A percentile compares a stretch with the other conserved stretches of the same genome.
phyloP scores from a whole-genome alignment of 768 basidiomycete species.

The Rhodocollybia butyracea region DNA sequence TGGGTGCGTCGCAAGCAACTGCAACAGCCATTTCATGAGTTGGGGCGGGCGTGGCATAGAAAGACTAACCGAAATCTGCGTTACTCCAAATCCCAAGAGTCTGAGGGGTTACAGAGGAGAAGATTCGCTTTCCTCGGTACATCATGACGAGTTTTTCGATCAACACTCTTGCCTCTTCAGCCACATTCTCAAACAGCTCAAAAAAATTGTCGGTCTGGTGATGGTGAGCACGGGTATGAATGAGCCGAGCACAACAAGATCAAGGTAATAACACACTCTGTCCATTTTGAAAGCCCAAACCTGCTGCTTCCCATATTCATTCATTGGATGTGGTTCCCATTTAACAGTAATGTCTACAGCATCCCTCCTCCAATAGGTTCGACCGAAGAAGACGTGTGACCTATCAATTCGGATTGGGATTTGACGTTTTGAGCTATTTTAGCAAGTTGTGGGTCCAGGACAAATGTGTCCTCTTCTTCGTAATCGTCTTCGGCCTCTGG shows the following conservation, averaged over 20 bases:
- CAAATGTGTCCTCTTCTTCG: conserved; percentile 44
- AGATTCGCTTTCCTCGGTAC: conserved; percentile 60
- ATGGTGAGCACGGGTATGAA: neutral
- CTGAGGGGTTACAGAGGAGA: conserved; percentile 65
- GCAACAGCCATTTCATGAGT: neutral
- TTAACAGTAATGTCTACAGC: conserved; percentile 52
- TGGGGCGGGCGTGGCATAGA: neutral
- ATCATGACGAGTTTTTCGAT: conserved; percentile 54
- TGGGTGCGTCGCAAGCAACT: conserved; percentile 67
- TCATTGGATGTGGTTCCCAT: conserved; percentile 66
- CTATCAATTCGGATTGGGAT: conserved; percentile 17
- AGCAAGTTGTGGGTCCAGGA: conserved; percentile 63
- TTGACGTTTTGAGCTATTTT: conserved; percentile 40
- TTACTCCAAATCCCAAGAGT: conserved; percentile 66
- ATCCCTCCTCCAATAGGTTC: conserved; percentile 24
- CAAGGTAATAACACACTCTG: conserved; percentile 39
- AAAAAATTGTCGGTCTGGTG: conserved; percentile 69
- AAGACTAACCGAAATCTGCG: conserved; percentile 56
- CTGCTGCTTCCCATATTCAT: conserved; percentile 34
- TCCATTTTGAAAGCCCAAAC: conserved; percentile 55
- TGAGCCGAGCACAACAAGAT: neutral
- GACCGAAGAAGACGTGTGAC: conserved; percentile 1
- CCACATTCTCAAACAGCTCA: conserved; percentile 59
- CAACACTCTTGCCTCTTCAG: conserved; percentile 56
- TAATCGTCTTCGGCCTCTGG: conserved; percentile 37